Percentiles rank a stretch among this genome's conserved stretches.
These are phyloP conservation scores for Tylopilus subfusipes DNA, from an alignment of 768 basidiomycete species.

Conservation along the genomic window DNA sequence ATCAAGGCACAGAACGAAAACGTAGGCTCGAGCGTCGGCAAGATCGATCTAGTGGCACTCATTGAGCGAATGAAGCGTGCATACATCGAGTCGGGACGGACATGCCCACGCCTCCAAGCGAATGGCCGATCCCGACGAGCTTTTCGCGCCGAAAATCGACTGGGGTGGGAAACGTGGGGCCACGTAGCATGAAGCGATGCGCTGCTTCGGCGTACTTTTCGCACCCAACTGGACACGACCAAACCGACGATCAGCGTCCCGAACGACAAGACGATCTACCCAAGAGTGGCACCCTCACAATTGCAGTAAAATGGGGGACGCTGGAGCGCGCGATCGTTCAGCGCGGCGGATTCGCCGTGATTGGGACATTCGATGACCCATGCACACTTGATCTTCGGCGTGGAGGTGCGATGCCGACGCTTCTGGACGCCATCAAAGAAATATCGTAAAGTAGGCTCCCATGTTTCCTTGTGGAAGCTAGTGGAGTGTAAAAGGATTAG, in stretches of 20 bases:
- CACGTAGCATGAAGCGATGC: constrained; percentile 51
- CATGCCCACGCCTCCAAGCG: constrained; percentile 64
- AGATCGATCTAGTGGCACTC: constrained; percentile 42
- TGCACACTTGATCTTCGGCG: constrained; percentile 36
- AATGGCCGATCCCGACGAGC: constrained; percentile 65
- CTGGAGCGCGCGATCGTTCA: constrained; percentile 50
- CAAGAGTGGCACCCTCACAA: constrained; percentile 35
- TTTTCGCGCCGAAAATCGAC: constrained; percentile 49
- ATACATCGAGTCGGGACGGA: constrained; percentile 27
- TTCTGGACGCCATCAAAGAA: constrained; percentile 38
- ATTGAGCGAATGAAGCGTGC: not conserved
- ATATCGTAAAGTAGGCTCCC: constrained; percentile 56
- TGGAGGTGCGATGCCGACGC: not conserved
- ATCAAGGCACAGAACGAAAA: constrained; percentile 50
- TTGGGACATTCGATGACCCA: constrained; percentile 74
- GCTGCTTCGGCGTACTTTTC: constrained; percentile 58
- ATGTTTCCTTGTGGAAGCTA: constrained; percentile 73
- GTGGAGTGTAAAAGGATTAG: constrained; percentile 65
- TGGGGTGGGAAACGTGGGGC: constrained; percentile 35
- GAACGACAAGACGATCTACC: not conserved
- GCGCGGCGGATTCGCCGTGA: constrained; percentile 56
- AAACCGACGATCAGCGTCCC: not conserved
- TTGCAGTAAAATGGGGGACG: constrained; percentile 41
- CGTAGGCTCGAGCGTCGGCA: constrained; percentile 45
- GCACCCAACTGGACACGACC: constrained; percentile 50